A percentile compares a stretch with the other conserved stretches of the same genome.
phyloP scores from a whole-genome alignment of 2,329 filamentous ascomycete genomes.

The Orbilia brochopaga region DNA sequence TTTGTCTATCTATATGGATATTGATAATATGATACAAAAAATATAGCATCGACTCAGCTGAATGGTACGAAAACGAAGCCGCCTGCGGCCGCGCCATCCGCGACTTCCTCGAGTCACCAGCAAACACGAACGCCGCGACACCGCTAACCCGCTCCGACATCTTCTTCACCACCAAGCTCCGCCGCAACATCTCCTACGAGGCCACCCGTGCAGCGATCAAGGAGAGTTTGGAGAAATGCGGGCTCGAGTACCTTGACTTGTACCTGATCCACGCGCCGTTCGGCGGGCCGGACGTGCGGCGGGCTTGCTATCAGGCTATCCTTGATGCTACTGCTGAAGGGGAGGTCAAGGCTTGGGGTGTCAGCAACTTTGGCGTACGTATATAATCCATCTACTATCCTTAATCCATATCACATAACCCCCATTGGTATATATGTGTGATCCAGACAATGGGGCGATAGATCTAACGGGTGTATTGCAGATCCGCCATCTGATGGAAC shows the following conservation, averaged over 20 bases:
- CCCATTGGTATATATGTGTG: neutral
- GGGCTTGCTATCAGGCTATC: constrained; percentile 76
- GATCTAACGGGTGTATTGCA: neutral
- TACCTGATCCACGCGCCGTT: constrained; percentile 82
- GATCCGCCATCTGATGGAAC: constrained; percentile 67
- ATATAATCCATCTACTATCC: neutral
- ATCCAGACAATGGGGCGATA: too few relatives aligned
- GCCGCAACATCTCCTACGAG: constrained; percentile 71
- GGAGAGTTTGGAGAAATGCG: constrained; percentile 68
- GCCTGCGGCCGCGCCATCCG: constrained; percentile 71
- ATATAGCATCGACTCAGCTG: constrained; percentile 65
- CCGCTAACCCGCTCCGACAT: constrained; percentile 70
- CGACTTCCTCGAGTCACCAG: constrained; percentile 64
- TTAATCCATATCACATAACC: constrained; percentile 56
- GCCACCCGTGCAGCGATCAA: constrained; percentile 70
- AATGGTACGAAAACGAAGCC: constrained; percentile 74
- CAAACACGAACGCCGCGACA: constrained; percentile 56
- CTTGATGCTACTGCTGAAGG: constrained; percentile 76
- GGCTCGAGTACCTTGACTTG: constrained; percentile 76
- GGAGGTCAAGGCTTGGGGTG: constrained; percentile 73
- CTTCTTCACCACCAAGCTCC: constrained; percentile 81
- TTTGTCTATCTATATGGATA: too few relatives aligned
- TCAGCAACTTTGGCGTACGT: constrained; percentile 78
- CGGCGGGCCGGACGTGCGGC: constrained; percentile 70
- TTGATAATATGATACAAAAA: neutral